A percentile compares a stretch with the other conserved stretches of the same genome.
Conservation (phyloP, 2,329 filamentous ascomycete genomes). For the Akanthomyces dipterigenus region DNA sequence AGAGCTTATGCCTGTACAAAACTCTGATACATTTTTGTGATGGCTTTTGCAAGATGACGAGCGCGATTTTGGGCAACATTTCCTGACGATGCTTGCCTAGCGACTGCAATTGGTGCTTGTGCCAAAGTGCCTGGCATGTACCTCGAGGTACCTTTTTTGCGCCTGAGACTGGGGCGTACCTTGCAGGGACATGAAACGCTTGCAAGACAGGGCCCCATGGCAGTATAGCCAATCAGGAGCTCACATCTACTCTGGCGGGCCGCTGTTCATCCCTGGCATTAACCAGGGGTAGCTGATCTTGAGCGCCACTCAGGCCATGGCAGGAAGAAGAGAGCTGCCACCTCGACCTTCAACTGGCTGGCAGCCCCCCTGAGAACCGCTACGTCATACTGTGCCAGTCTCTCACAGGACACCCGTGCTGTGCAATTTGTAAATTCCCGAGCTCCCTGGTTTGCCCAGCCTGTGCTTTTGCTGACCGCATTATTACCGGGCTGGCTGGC, state of each 20-base stretch:
- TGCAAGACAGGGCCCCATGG: neutral
- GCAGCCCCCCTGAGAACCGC: neutral
- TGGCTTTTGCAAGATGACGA: too few species aligned
- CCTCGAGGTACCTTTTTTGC: neutral
- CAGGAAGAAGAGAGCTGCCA: neutral
- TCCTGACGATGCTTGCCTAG: neutral
- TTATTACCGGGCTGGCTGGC: too few species aligned
- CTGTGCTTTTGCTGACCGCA: too few species aligned
- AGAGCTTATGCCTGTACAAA: neutral
- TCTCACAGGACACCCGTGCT: neutral
- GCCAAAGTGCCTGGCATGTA: neutral
- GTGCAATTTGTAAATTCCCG: neutral
- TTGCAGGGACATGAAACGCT: constrained; percentile 10
- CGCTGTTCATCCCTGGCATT: too few species aligned
- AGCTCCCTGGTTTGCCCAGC: neutral
- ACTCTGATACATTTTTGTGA: too few species aligned
- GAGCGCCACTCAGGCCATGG: neutral
- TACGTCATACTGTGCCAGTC: neutral
- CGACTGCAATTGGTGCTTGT: neutral
- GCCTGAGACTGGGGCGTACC: neutral
- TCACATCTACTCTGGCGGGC: neutral
- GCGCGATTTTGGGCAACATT: too few species aligned
- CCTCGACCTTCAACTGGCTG: neutral
- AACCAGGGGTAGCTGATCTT: neutral
- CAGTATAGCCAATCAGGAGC: neutral